Conservation (phyloP, 106 monocot species). For the Dendrobium nobile region DNA sequence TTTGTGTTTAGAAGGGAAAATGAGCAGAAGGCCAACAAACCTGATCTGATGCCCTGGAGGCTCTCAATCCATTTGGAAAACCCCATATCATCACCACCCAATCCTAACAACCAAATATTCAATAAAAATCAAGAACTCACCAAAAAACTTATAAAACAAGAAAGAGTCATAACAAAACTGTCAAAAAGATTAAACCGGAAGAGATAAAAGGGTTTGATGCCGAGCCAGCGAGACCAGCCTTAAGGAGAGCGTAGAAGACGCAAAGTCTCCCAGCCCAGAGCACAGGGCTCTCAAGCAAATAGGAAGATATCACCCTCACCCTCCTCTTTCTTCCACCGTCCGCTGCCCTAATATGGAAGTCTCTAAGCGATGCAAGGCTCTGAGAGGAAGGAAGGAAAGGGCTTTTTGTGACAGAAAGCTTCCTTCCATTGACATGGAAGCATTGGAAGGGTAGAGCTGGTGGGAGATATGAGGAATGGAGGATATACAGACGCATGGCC, state of each 20-base stretch:
- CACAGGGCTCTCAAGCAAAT: slow-evolving; percentile 63
- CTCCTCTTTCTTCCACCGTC: background rate
- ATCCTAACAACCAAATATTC: slow-evolving; percentile 14
- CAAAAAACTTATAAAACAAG: background rate
- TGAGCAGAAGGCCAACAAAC: slow-evolving; percentile 23
- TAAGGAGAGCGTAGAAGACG: slow-evolving; percentile 76
- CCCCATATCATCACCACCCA: slow-evolving; percentile 57
- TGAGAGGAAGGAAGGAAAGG: slow-evolving; percentile 19
- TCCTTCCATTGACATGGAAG: slow-evolving; percentile 6
- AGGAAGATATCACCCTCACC: slow-evolving; percentile 12
- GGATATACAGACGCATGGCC: slow-evolving; percentile 24
- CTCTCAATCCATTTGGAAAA: slow-evolving; percentile 66
- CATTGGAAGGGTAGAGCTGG: background rate
- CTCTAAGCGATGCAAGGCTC: background rate
- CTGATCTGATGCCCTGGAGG: slow-evolving; percentile 42
- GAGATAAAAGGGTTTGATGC: slow-evolving; percentile 54
- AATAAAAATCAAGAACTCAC: background rate
- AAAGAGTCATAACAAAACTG: background rate
- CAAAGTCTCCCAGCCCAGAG: slow-evolving; percentile 81
- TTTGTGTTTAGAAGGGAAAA: background rate
- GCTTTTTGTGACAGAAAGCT: slow-evolving; percentile 12
- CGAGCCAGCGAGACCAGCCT: slow-evolving; percentile 77
- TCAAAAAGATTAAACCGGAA: slow-evolving; percentile 25
- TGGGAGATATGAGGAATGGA: slow-evolving; percentile 8
- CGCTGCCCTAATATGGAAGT: background rate